phyloP scores from a whole-genome alignment of 176 grass and related monocot genomes.

The Elaeis guineensis region DNA sequence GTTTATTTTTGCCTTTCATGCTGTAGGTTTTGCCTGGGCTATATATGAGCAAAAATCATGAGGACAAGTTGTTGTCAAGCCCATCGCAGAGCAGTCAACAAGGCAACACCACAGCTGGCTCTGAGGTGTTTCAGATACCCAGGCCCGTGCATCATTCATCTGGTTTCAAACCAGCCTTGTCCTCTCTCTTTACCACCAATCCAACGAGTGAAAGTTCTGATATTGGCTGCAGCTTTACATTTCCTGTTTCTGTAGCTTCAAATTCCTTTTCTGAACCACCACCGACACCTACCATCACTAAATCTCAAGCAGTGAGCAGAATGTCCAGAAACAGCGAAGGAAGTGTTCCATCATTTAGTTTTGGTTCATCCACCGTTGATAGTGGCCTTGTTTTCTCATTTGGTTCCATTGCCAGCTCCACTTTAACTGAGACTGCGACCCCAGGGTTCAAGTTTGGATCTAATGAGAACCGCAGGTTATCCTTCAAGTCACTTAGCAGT shows the following conservation, averaged over 20 bases:
- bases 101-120: too few species aligned
- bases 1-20: too few species aligned
- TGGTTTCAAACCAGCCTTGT: background rate
- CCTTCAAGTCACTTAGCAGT: slow-evolving; percentile 21
- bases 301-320: slow-evolving; percentile 15
- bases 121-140: background rate
- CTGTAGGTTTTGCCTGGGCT: too few species aligned
- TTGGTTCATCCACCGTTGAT: slow-evolving; percentile 16
- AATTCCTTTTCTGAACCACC: slow-evolving; percentile 29
- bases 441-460: slow-evolving; percentile 46
- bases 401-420: background rate
- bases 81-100: too few species aligned
- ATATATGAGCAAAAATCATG: too few species aligned
- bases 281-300: slow-evolving; percentile 34
- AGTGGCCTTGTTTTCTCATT: slow-evolving; percentile 26
- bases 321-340: background rate
- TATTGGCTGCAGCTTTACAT: slow-evolving; percentile 34
- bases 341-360: slow-evolving; percentile 32
- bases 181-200: background rate
- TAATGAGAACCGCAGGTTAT: slow-evolving; percentile 27
- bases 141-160: slow-evolving; percentile 2
- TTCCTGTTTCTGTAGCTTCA: slow-evolving; percentile 32
- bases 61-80: too few species aligned
- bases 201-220: slow-evolving; percentile 14
- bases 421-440: background rate